A percentile compares a stretch with the other conserved stretches of the same genome.
phyloP scores from a whole-genome alignment of 495 filamentous ascomycete species.

The Penicillium bovifimosum region DNA sequence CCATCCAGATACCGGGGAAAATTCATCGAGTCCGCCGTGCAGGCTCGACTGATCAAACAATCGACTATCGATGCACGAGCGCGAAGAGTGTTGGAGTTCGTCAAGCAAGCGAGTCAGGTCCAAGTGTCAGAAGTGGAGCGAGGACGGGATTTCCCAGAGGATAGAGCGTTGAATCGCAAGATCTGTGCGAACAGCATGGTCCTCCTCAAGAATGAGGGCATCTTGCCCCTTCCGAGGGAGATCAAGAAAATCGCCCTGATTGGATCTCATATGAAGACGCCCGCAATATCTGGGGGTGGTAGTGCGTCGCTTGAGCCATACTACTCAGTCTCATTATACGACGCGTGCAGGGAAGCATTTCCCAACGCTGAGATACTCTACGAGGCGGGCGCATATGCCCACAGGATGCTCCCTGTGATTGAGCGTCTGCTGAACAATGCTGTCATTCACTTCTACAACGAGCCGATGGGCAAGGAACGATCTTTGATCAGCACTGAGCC shows the following conservation, averaged over 20 bases:
- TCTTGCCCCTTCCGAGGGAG: slow-evolving; percentile 55
- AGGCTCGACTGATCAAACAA: slow-evolving; percentile 52
- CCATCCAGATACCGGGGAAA: slow-evolving; percentile 49
- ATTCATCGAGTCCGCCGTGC: slow-evolving; percentile 38
- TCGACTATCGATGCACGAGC: slow-evolving; percentile 52
- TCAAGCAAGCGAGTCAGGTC: slow-evolving; percentile 40
- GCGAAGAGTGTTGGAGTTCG: slow-evolving; percentile 51
- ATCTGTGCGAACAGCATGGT: slow-evolving; percentile 62
- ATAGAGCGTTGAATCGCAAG: slow-evolving; percentile 53
- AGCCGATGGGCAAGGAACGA: slow-evolving; percentile 41
- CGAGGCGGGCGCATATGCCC: slow-evolving; percentile 53
- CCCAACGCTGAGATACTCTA: slow-evolving; percentile 46
- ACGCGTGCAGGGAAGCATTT: slow-evolving; percentile 53
- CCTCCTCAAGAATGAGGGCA: slow-evolving; percentile 67
- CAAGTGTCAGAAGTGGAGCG: slow-evolving; percentile 47
- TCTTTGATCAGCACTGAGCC: slow-evolving; percentile 44
- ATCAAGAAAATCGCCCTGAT: slow-evolving; percentile 62
- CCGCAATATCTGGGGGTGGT: slow-evolving; percentile 70
- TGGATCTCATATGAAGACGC: slow-evolving; percentile 63
- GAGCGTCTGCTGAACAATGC: slow-evolving; percentile 44
- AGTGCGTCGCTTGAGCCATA: slow-evolving; percentile 71
- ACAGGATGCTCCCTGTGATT: slow-evolving; percentile 52
- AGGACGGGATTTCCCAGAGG: slow-evolving; percentile 53
- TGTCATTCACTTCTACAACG: slow-evolving; percentile 49
- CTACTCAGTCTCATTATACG: slow-evolving; percentile 60